Base-by-base conservation (phyloP, 1,284 basidiomycete species). In the Pseudozyma pruni region DNA sequence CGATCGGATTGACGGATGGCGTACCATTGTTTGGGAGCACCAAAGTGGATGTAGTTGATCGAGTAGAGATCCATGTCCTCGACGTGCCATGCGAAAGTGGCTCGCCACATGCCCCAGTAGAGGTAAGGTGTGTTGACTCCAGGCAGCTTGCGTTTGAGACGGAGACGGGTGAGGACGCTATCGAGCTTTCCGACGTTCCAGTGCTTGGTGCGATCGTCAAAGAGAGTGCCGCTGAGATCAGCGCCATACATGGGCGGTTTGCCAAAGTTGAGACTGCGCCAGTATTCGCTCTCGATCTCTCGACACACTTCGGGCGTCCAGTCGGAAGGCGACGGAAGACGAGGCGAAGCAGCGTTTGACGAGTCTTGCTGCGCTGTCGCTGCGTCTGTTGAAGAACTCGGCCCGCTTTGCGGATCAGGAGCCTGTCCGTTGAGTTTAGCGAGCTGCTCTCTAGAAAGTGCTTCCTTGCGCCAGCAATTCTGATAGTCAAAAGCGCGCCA, bases 51-150 rank as follows among this genome's bases (percentile, higher is more conserved):
- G 81, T 96, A 98, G 83, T 98, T 98, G 85, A 98, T 98, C 53
- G 93, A 95, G 84, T 95, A 96, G 3, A 98, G 86, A 81, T 98
- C 95, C 74, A 85, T 85, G 70, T 87, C 88, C 76, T 98, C 95
- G 43, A 98, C 95, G 76, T 98, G 95, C 96, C 96, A 99, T 0
- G 95, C 93, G 83, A 98, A 83, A 0, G 93, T 94, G 14, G 96
- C 95, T 49, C 93, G 87, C 95, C 95, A 99, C 93, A 97, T 97
- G 71, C 95, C 95, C 83, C 96, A 98, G 84, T 98, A 98, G 4
- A 98, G 87, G 82, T 98, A 98, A 0, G 95, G 95, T 1, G 93
- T 91, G 79, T 98, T 98, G 48, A 99, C 95, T 25, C 95, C 95
- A 0, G 94, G 94, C 23, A 98, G 85, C 53, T 83, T 82, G 45